Percentiles rank a stretch among this genome's conserved stretches.
These are phyloP conservation scores for Backusella liffmaniae DNA, from an alignment of 192 early-diverging fungal genomes.

Conservation along the genomic window DNA sequence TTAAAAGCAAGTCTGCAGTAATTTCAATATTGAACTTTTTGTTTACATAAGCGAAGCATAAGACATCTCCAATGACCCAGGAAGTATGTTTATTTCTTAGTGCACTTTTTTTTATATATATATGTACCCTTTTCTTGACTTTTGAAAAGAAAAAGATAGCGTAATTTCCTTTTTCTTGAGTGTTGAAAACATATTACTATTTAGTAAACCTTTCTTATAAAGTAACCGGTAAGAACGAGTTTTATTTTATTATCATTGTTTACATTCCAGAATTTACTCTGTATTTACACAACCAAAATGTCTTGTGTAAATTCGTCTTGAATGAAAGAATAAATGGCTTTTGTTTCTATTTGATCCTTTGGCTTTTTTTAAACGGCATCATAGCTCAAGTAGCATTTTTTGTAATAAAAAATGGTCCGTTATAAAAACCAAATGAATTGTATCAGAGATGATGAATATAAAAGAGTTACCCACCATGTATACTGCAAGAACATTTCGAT, in stretches of 20 bases:
- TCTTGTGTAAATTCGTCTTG: neutral
- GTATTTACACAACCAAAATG: neutral
- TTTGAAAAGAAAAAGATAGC: neutral
- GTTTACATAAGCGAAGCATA: neutral
- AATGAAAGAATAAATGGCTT: neutral
- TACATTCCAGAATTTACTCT: neutral
- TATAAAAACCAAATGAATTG: neutral
- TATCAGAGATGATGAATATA: too few relatives aligned
- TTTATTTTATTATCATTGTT: neutral
- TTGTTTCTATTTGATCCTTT: neutral
- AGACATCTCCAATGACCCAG: neutral
- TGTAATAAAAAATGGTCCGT: neutral
- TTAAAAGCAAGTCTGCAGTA: neutral
- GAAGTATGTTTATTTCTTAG: neutral
- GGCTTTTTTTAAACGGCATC: neutral
- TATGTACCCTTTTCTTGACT: neutral
- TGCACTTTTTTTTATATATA: neutral
- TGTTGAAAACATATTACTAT: neutral
- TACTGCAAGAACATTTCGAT: neutral
- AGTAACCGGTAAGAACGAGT: neutral
- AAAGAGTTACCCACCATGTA: neutral
- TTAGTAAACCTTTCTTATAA: neutral
- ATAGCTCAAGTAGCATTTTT: neutral
- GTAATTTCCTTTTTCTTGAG: neutral
- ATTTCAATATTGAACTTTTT: neutral